Base-by-base conservation (phyloP, 768 basidiomycete genomes). In the Suillus cothurnatus region DNA sequence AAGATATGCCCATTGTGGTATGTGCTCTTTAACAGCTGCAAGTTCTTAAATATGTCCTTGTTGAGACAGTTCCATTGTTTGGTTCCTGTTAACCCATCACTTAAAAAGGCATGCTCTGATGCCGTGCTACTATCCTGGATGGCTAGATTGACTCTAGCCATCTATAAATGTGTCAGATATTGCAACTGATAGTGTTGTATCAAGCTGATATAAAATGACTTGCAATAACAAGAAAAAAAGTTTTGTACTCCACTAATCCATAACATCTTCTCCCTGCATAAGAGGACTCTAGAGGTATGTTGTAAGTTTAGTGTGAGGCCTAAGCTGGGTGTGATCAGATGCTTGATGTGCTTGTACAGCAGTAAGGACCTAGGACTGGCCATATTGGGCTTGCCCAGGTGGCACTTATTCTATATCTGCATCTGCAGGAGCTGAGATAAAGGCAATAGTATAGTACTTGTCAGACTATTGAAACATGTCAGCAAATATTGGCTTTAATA, bases 21-120 rank as follows among this genome's bases (percentile, higher is more conserved):
- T 1, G 59, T 71, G 68, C 63, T 64, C 63, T 78, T 78, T 26
- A 78, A n/a, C 21, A 45, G 19, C 43, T 21, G 43, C 43, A 66
- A 4, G 68, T 66, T 61, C 59, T 71, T 66, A 62, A 77, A 78
- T 8, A 68, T 67, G n/a, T 66, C 49, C 15, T 72, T 67, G 7
- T 52, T 34, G 9, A 78, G 69, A 56, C 64, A 50, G 56, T 72
- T 73, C 14, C 67, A 63, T 38, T 47, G 57, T 0, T 63, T 52
- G 17, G 71, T 72, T 32, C 66, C 72, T 9, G 71, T 78, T 19
- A 74, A 49, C 0, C 72, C 72, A 26, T 68, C 71, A 66, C 70
- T 71, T 7, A 71, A 77, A 58, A 78, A 78, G 4, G 68, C 69
- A 1, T 63, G 36, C 55, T 79, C 75, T 6, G 74, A 73, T 1